Evolutionary conservation across 768 basidiomycete genomes (phyloP), one percentile per base, ranked within the genome.

Genomic region (Leccinum disarticulatum): DNA sequence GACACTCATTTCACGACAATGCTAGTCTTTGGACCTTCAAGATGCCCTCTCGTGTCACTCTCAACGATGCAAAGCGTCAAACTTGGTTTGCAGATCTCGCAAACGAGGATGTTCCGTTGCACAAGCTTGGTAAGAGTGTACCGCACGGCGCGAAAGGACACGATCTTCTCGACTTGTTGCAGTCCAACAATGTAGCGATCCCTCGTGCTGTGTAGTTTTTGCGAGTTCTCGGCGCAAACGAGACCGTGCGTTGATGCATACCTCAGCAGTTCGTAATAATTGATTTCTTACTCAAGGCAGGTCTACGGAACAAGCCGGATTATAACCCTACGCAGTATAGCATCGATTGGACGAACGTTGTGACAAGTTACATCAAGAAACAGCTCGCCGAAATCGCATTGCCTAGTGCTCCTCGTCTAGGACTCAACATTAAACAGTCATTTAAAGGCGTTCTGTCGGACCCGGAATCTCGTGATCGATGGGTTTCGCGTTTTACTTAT

Each of bases 171-270:
- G 92, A 94, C 61, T 76, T 93, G 47, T 74, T 95, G 31, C 89
- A 93, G 56, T 78, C 80, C 6, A 86, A 91, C 56, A 83, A 87
- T 58, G 88, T 94, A 28, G 88, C 87, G 6, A 88, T 92, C 36
- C 81, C 88, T 2, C 82, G 93, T 49, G 93, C 93, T 4, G 85
- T 93, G 7, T 95, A 93, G 93, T 90, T 93, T 69, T 77, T 94
- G 28, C 83, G 92, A 19, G 91, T 93, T 4, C 85, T 93, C 66
- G 93, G 93, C 27, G 91, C 88, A 19, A 93, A 93, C 65, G 93
- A 95, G 74, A 91, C 89, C 52, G 91, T 91, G 68, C 11, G 59
- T 60, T 8, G 25, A 22, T 36, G n/a, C 59, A 43, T 49, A 33
- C 48, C 56, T 43, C 36, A 25, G 1, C 61, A 2, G 9, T 33